phyloP scores from a whole-genome alignment of 1,284 basidiomycete genomes.

The Binderoboletus segoi region DNA sequence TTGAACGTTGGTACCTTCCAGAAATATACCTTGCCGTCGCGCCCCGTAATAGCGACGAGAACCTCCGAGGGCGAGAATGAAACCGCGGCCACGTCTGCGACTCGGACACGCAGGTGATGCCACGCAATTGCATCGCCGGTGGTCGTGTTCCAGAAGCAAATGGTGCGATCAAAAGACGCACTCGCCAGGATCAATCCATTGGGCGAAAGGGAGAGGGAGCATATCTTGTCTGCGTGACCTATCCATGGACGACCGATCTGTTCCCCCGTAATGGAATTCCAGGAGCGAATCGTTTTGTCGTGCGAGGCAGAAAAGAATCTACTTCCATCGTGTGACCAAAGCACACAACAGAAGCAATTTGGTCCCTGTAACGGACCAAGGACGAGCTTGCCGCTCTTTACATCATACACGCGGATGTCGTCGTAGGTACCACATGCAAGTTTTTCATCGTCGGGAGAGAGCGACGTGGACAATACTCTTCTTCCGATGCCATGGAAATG shows the following conservation, averaged over 20 bases:
- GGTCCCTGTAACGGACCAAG: not conserved
- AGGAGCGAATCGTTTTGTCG: not conserved
- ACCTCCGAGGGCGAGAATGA: not conserved
- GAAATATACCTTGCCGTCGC: not conserved
- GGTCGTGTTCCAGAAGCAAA: not conserved
- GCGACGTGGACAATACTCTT: not conserved
- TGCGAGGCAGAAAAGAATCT: not conserved
- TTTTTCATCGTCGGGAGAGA: constrained; percentile 6
- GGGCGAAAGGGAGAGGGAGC: not conserved
- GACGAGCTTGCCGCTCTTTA: not conserved
- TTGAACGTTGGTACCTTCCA: not conserved
- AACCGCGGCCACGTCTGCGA: not conserved
- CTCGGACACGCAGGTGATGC: not conserved
- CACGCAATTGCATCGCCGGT: not conserved
- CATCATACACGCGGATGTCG: not conserved
- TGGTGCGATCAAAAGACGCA: not conserved
- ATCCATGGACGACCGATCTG: not conserved
- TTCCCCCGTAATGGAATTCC: not conserved
- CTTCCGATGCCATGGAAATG: not conserved
- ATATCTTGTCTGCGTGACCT: not conserved
- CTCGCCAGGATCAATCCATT: not conserved
- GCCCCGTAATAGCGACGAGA: not conserved
- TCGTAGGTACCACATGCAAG: not conserved
- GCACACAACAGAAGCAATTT: not conserved
- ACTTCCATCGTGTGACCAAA: not conserved